Evolutionary conservation across 1,284 basidiomycete genomes (phyloP), one percentile per base, ranked within the genome.

Genomic region (Sphagnurus paluster): DNA sequence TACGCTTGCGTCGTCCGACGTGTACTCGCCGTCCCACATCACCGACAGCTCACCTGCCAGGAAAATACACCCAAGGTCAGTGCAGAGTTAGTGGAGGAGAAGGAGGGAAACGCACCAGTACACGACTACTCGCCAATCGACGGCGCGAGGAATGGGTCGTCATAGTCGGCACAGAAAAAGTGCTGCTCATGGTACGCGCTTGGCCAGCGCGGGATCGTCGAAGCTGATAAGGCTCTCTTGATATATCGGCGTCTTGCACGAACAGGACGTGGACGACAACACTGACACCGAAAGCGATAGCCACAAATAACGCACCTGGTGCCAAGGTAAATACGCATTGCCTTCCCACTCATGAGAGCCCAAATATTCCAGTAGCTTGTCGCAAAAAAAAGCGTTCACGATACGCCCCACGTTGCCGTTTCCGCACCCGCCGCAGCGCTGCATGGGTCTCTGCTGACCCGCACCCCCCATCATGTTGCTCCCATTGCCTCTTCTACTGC

Each of bases 131-230:
- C 46, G 21, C 44, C 49, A 9, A 46, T 52, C 4, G 72, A 70
- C 4, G 86, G 84, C 0, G 82, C 80, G 17, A 99, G 75, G 74
- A 99, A 99, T 0, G 96, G 96, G 64, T 98, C 95, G 5, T 97
- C 96, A 61, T 97, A 99, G 65, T 98, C 93, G 10, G 93, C 86
- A 64, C 96, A 99, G 77, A 98, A 99, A 71, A 99, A 98, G 70
- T 99, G 96, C 46, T 95, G 86, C 56, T 97, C 93, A 70, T 99
- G 96, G 65, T 99, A 99, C 56, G 83, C 90, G 77, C 56, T 71
- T 75, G 14, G 88, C 91, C 0, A 95, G 77, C 1, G 81, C 82
- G 1, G 82, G 79, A 60, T 96, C 92, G 56, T 92, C 83, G 35
- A 97, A 80, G 9, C 91, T 96, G 58, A 99, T 93, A 68, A 94